phyloP scores from a whole-genome alignment of 139 green algal species.

The Spirogloea muscicola region DNA sequence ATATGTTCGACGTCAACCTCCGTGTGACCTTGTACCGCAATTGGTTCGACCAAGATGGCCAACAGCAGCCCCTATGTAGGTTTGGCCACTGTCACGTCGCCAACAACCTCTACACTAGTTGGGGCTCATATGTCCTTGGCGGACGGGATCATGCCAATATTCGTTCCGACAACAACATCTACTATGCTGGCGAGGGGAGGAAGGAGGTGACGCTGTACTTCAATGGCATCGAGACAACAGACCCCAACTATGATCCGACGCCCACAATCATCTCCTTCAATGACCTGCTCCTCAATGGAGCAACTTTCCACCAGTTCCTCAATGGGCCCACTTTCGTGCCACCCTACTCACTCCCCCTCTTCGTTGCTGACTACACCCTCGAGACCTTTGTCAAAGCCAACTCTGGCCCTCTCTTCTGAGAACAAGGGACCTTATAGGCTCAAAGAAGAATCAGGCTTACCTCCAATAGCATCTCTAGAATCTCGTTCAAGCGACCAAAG shows the following conservation, averaged over 20 bases:
- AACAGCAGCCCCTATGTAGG: constrained; percentile 3
- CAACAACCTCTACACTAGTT: constrained; percentile 2
- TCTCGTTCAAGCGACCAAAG: no score
- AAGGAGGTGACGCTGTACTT: not conserved
- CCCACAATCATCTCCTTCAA: not conserved
- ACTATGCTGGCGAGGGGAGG: not conserved
- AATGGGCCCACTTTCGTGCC: not conserved
- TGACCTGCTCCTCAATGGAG: not conserved
- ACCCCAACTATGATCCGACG: not conserved
- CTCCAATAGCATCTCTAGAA: no score
- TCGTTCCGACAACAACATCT: constrained; percentile 1
- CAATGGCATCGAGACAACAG: not conserved
- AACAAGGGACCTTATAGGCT: no score
- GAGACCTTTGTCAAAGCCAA: constrained; percentile 2
- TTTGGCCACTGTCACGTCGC: not conserved
- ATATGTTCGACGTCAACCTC: not conserved
- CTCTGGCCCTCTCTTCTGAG: no score
- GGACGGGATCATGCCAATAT: not conserved
- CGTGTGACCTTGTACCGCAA: constrained; percentile 4
- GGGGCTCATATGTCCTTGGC: not conserved
- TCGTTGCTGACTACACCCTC: not conserved
- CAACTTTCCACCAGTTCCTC: not conserved
- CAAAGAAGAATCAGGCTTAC: no score
- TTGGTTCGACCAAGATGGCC: constrained; percentile 14
- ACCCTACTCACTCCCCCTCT: not conserved